These are phyloP conservation scores for Rhizoctonia solani DNA, from an alignment of 1,284 basidiomycete species.

Conservation along the genomic window DNA sequence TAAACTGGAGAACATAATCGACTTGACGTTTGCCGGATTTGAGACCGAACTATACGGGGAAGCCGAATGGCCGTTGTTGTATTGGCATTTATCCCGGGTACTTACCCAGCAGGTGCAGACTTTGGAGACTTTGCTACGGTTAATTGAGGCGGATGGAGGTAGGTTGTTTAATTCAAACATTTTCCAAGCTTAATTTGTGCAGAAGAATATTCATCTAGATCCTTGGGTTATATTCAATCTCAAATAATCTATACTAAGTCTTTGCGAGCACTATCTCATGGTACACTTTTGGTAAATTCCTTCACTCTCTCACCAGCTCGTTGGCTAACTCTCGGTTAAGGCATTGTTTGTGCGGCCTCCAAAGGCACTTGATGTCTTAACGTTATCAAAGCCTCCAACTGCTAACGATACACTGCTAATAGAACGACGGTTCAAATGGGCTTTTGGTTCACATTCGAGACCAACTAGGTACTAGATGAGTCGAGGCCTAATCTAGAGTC, in stretches of 20 bases:
- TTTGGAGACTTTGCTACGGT: slow-evolving; percentile 54
- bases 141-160: slow-evolving; percentile 13
- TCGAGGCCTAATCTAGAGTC: slow-evolving; percentile 52
- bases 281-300: slow-evolving; percentile 29
- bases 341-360: slow-evolving; percentile 49
- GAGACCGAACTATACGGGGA: slow-evolving; percentile 72
- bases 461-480: slow-evolving; percentile 50
- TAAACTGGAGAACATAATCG: slow-evolving; percentile 63
- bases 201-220: background rate
- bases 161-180: background rate
- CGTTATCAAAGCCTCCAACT: slow-evolving; percentile 1
- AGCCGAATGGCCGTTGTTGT: slow-evolving; percentile 70
- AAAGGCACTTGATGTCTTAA: slow-evolving; percentile 44
- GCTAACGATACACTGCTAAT: slow-evolving; percentile 44
- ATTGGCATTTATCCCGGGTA: slow-evolving; percentile 68
- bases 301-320: background rate
- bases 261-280: slow-evolving; percentile 27
- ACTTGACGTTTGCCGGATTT: slow-evolving; percentile 74
- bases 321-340: slow-evolving; percentile 20
- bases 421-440: slow-evolving; percentile 73
- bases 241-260: slow-evolving; percentile 24
- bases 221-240: slow-evolving; percentile 3
- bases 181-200: background rate
- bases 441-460: slow-evolving; percentile 60
- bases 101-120: slow-evolving; percentile 59